Evolutionary conservation across 164 flowering plant genomes (phyloP), one percentile per base, ranked within the genome.

Genomic region (Vitis rupestris): DNA sequence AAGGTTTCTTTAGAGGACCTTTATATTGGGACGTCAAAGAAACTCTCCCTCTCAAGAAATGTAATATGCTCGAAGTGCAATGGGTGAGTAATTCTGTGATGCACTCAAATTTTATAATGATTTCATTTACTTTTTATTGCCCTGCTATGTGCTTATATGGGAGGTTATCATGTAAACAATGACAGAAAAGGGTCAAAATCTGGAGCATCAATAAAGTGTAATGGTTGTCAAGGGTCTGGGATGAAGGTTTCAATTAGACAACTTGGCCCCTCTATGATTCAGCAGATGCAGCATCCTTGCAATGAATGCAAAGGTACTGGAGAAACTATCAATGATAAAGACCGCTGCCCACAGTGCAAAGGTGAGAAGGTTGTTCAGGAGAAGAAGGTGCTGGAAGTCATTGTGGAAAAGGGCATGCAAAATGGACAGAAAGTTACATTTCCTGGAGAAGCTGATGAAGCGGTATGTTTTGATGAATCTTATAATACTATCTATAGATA

Each of bases 391-490:
- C 50, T 93, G 50, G 98, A 92, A 76, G 98, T 90, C 2, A 15
- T 65, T 64, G 98, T 90, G n/a, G 98, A 92, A 74, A 92, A 90
- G 82, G 98, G 98, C 0, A 92, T 92, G 98, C 94, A 90, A 68
- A 78, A 89, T 75, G 89, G 90, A 4, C 98, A 92, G 83, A 92
- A 76, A 75, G 87, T 92, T 7, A 88, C 94, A 27, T 92, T 90
- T 82, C 90, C 91, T 49, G 96, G 98, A 17, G 92, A 90, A 72
- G 98, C 98, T 8, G 98, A 90, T 78, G 98, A 92, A 65, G 93
- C 98, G 69, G 97, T 92, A 83, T 55, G 86, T 73, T 15, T 1
- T 59, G 8, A 23, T 23, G 27, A 23, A 23, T 23, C 27, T 23
- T 23, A 2, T 2, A 23, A 23, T 23, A 23, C 27, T 23, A 1